phyloP scores from a whole-genome alignment of 192 early-diverging fungal species.

The Thamnidium elegans region DNA sequence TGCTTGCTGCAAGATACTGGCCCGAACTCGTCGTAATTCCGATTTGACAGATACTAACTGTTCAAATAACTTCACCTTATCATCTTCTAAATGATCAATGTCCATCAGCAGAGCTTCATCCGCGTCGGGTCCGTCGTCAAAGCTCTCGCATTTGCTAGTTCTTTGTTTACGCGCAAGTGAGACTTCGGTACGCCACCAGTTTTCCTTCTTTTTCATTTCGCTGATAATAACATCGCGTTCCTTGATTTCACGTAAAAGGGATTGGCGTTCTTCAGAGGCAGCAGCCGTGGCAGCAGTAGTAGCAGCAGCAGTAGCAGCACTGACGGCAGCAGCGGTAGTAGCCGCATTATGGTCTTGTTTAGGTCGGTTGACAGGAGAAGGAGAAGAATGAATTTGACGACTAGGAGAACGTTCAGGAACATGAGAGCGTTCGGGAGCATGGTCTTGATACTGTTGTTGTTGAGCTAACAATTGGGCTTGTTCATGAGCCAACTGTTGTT shows the following conservation, averaged over 20 bases:
- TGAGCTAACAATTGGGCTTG: background rate
- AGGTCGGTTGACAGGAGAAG: background rate
- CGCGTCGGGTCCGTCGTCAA: slow-evolving; percentile 27
- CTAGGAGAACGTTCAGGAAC: background rate
- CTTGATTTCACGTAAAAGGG: slow-evolving; percentile 37
- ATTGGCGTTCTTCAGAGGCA: slow-evolving; percentile 15
- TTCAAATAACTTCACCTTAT: slow-evolving; percentile 50
- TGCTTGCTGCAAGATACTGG: slow-evolving; percentile 51
- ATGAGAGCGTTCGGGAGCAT: background rate
- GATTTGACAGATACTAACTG: slow-evolving; percentile 53
- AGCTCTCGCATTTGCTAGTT: slow-evolving; percentile 5
- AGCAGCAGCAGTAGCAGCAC: background rate
- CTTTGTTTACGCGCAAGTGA: slow-evolving; percentile 33
- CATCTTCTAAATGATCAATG: slow-evolving; percentile 39
- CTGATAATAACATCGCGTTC: slow-evolving; percentile 35
- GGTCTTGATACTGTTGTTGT: background rate
- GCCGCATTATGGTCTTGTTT: background rate
- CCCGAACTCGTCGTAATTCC: slow-evolving; percentile 46
- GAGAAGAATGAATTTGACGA: slow-evolving; percentile 3
- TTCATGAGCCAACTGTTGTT: slow-evolving; percentile 2
- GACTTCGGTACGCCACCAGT: slow-evolving; percentile 44
- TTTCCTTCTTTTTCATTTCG: slow-evolving; percentile 41
- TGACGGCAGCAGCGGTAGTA: background rate
- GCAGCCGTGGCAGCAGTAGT: background rate
- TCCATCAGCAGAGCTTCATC: slow-evolving; percentile 31